phyloP scores from a whole-genome alignment of 2,329 filamentous ascomycete genomes.

The Harringtonia lauricola region DNA sequence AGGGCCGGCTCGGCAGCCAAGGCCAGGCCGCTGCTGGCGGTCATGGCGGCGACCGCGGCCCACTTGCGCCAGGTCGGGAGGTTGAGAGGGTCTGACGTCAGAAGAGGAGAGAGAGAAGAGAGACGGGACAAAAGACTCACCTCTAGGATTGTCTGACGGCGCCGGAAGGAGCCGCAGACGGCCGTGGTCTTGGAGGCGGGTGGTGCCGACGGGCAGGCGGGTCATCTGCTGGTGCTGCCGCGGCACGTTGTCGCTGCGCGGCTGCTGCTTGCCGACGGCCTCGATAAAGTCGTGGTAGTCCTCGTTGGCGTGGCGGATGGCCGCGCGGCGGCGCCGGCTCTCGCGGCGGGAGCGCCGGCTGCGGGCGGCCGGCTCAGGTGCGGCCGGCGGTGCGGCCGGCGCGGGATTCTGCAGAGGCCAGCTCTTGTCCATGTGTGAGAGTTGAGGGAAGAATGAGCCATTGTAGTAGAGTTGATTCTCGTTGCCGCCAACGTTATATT shows the following conservation, averaged over 20 bases:
- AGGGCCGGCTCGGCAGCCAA: slow-evolving; percentile 18
- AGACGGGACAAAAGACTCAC: not conserved
- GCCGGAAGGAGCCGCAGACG: slow-evolving; percentile 9
- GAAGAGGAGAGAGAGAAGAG: not conserved
- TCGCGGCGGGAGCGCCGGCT: not conserved
- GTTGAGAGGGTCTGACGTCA: slow-evolving; percentile 19
- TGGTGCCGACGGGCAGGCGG: slow-evolving; percentile 8
- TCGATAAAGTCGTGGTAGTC: slow-evolving; percentile 11
- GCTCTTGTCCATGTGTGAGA: not conserved
- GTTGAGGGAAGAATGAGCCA: not conserved
- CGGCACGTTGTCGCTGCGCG: not conserved
- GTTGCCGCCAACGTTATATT: too few relatives aligned
- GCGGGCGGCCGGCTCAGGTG: not conserved
- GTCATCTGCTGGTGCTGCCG: not conserved
- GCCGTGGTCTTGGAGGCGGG: slow-evolving; percentile 7
- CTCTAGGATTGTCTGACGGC: slow-evolving; percentile 9
- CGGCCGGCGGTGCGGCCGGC: not conserved
- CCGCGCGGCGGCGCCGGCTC: not conserved
- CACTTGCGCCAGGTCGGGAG: slow-evolving; percentile 21
- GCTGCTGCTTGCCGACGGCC: slow-evolving; percentile 2
- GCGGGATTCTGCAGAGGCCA: slow-evolving; percentile 5
- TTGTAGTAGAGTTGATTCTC: too few relatives aligned
- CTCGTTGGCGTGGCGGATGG: slow-evolving; percentile 1
- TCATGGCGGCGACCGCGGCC: slow-evolving; percentile 17
- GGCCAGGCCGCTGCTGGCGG: slow-evolving; percentile 19